Evolutionary conservation across 371 early-diverging fungal genomes (phyloP).

Genomic region (Actinomortierella ambigua): DNA sequence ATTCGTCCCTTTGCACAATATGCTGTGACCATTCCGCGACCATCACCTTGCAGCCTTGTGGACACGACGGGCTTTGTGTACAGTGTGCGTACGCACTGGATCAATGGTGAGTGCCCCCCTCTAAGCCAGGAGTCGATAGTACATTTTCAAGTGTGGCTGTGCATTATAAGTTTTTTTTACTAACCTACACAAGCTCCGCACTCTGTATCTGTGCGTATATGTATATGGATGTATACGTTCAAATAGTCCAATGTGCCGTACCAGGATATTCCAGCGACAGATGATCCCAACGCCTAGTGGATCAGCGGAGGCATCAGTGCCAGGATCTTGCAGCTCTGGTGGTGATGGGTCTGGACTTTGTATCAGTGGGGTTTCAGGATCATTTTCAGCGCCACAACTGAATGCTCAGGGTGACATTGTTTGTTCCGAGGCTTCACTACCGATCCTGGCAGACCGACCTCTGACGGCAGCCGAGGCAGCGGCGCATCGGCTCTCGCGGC

Average conservation of each 20-base stretch:
- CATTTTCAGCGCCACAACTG: no score
- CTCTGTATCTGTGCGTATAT: no score
- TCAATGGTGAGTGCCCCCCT: slow-evolving; percentile 18
- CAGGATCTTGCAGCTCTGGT: no score
- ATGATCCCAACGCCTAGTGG: slow-evolving; percentile 17
- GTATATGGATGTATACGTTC: no score
- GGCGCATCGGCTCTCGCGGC: no score
- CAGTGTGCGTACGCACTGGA: slow-evolving; percentile 44
- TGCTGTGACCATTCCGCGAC: slow-evolving; percentile 47
- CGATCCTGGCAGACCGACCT: no score
- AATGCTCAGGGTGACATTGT: no score
- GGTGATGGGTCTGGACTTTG: slow-evolving; percentile 15
- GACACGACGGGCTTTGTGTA: slow-evolving; percentile 42
- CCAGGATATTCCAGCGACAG: slow-evolving; percentile 38
- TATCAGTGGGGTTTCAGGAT: slow-evolving; percentile 19
- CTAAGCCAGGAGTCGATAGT: no score
- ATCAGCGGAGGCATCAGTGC: slow-evolving; percentile 10
- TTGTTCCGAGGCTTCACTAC: no score
- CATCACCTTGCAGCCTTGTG: slow-evolving; percentile 43
- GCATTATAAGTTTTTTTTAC: not conserved
- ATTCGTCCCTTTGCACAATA: slow-evolving; percentile 36
- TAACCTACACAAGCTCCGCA: no score
- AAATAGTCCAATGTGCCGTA: slow-evolving; percentile 34
- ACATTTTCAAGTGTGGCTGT: not conserved
- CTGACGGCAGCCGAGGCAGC: no score